Conservation (phyloP, 139 green algal genomes). For the Spirogloea muscicola region DNA sequence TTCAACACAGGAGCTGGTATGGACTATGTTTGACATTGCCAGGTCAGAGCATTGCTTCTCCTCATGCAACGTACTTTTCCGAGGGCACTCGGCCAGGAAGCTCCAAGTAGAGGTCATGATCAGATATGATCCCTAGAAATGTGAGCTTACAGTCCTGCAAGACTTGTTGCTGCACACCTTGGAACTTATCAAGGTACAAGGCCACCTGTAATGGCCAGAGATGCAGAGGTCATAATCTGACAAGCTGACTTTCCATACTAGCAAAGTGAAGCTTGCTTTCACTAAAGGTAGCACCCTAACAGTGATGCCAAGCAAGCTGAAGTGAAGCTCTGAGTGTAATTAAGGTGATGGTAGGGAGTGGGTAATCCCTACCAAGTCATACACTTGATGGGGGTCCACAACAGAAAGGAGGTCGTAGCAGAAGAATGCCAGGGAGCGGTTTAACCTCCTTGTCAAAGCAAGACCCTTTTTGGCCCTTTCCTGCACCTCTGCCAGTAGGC, state of each 20-base stretch:
- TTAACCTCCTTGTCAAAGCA: conserved; percentile 27
- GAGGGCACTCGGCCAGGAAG: conserved; percentile 14
- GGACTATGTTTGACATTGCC: too few relatives aligned
- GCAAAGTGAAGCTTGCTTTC: too few relatives aligned
- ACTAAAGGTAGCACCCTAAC: too few relatives aligned
- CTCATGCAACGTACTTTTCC: conserved; percentile 33
- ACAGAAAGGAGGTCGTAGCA: conserved; percentile 41
- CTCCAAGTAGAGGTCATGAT: conserved; percentile 44
- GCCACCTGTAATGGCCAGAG: conserved; percentile 14
- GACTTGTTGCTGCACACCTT: conserved; percentile 1
- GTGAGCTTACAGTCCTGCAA: conserved; percentile 35
- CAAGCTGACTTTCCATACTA: too few relatives aligned
- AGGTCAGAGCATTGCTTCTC: too few relatives aligned
- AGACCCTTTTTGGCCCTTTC: conserved; percentile 16
- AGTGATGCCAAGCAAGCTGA: too few relatives aligned
- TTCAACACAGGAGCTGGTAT: too few relatives aligned
- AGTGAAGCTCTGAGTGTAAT: too few relatives aligned
- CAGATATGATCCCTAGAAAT: conserved; percentile 44
- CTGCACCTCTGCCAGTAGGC: conserved; percentile 32
- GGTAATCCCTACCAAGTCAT: conserved; percentile 41
- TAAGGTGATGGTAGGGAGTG: too few relatives aligned
- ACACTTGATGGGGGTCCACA: conserved; percentile 35
- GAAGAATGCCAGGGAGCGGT: conserved; percentile 45
- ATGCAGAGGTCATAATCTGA: too few relatives aligned
- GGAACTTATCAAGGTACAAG: conserved; percentile 40